Percentiles rank a stretch among this genome's conserved stretches.
These are phyloP conservation scores for Solanum microdontum DNA, from an alignment of 257 asterid genomes.

Conservation along the genomic window DNA sequence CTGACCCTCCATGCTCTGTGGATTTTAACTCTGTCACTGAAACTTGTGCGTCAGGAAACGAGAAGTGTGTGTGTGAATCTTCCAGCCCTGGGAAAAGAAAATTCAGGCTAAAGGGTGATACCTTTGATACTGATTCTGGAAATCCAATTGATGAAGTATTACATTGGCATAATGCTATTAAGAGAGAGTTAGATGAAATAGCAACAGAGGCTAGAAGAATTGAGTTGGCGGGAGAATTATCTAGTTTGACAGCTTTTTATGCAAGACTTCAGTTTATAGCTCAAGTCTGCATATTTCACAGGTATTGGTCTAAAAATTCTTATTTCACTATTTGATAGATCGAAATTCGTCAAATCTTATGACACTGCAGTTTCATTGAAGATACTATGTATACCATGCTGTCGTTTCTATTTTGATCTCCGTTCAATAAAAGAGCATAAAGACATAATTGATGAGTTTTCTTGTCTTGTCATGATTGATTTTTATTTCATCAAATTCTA, in stretches of 20 bases:
- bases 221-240: slow-evolving; percentile 30
- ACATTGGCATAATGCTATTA: slow-evolving; percentile 37
- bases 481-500: neutral
- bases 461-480: neutral
- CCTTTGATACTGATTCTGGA: slow-evolving; percentile 4
- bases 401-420: neutral
- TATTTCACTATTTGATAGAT: neutral
- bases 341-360: neutral
- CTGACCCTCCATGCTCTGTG: slow-evolving; percentile 1
- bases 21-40: slow-evolving; percentile 3
- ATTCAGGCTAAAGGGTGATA: slow-evolving; percentile 7
- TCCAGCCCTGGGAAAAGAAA: slow-evolving; percentile 25
- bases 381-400: neutral
- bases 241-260: slow-evolving; percentile 22
- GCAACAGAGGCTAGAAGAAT: slow-evolving; percentile 29
- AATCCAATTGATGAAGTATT: slow-evolving; percentile 33
- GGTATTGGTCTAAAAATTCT: slow-evolving; percentile 11
- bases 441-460: neutral
- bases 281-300: slow-evolving; percentile 39
- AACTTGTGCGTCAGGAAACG: neutral
- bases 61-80: slow-evolving; percentile 12
- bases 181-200: slow-evolving; percentile 23
- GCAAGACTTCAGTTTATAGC: slow-evolving; percentile 34
- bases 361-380: neutral
- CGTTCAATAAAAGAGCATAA: neutral